phyloP scores from a whole-genome alignment of 1,284 basidiomycete species.

The Puccinia novopanici region DNA sequence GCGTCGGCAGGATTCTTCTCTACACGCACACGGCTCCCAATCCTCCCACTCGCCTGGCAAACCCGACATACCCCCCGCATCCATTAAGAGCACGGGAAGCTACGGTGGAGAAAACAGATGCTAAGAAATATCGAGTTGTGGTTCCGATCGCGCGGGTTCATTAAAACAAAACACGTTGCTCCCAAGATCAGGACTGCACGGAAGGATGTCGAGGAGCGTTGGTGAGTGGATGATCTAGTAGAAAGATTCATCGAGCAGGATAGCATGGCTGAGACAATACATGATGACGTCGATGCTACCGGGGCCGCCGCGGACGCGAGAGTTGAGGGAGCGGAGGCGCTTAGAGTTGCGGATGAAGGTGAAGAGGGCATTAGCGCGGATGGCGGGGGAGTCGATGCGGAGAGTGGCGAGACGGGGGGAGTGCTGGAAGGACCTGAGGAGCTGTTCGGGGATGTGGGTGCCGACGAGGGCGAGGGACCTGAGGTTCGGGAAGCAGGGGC shows the following conservation, averaged over 20 bases:
- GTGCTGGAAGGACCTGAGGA: background rate
- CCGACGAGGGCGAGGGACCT: background rate
- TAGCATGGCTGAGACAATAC: background rate
- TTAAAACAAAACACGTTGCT: too few relatives aligned
- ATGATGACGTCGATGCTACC: slow-evolving; percentile 22
- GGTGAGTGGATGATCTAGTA: too few relatives aligned
- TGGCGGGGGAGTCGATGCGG: slow-evolving; percentile 2
- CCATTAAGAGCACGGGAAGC: too few relatives aligned
- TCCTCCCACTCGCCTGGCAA: too few relatives aligned
- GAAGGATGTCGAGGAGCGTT: too few relatives aligned
- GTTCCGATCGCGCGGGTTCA: too few relatives aligned
- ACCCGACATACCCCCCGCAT: too few relatives aligned
- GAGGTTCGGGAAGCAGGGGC: background rate
- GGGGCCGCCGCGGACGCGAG: slow-evolving; percentile 11
- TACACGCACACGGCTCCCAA: too few relatives aligned
- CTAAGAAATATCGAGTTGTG: too few relatives aligned
- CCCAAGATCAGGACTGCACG: too few relatives aligned
- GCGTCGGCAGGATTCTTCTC: too few relatives aligned
- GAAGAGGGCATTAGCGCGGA: background rate
- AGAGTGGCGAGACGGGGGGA: background rate
- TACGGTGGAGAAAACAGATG: too few relatives aligned
- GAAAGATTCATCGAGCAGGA: slow-evolving; percentile 21
- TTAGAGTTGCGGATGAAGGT: background rate
- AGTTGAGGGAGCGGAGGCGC: background rate
- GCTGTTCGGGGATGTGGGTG: background rate